Evolutionary conservation across 75 land plant species (phyloP).

Genomic region (Adiantum capillusveneris): DNA sequence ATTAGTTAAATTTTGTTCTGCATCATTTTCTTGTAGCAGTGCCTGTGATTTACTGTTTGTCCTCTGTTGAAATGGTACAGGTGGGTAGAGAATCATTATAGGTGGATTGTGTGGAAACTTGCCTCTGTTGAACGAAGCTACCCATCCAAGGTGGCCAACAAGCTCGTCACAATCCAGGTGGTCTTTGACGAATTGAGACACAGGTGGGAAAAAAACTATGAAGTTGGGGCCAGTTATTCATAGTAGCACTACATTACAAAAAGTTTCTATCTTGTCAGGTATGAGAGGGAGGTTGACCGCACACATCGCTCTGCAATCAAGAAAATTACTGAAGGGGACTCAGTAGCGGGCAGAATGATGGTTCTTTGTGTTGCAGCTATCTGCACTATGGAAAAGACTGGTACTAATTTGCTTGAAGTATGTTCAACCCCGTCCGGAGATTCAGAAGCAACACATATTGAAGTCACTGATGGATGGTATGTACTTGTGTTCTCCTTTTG

Average conservation of each 20-base stretch:
- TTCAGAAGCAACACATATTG: constrained; percentile 22
- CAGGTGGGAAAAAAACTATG: constrained; percentile 28
- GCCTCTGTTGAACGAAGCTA: constrained; percentile 60
- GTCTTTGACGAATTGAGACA: constrained; percentile 75
- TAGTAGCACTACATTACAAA: too few relatives aligned
- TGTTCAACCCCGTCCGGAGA: background rate
- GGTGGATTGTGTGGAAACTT: constrained; percentile 90
- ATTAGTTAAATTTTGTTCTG: background rate
- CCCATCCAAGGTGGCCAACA: constrained; percentile 36
- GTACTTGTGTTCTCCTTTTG: constrained; percentile 4
- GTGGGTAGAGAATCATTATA: constrained; percentile 83
- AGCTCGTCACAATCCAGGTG: constrained; percentile 39
- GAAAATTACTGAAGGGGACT: constrained; percentile 62
- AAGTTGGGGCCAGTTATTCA: background rate
- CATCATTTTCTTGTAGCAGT: background rate
- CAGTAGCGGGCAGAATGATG: constrained; percentile 50
- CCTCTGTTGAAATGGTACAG: constrained; percentile 16
- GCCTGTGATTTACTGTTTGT: background rate
- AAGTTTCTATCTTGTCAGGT: constrained; percentile 21
- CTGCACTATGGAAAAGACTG: constrained; percentile 3
- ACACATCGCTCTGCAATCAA: constrained; percentile 70
- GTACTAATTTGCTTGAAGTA: background rate
- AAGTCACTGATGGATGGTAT: constrained; percentile 89
- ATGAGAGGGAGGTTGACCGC: constrained; percentile 68
- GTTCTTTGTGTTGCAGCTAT: constrained; percentile 67